phyloP scores from a whole-genome alignment of 305 asterid species.

The Fraxinus baroniana region DNA sequence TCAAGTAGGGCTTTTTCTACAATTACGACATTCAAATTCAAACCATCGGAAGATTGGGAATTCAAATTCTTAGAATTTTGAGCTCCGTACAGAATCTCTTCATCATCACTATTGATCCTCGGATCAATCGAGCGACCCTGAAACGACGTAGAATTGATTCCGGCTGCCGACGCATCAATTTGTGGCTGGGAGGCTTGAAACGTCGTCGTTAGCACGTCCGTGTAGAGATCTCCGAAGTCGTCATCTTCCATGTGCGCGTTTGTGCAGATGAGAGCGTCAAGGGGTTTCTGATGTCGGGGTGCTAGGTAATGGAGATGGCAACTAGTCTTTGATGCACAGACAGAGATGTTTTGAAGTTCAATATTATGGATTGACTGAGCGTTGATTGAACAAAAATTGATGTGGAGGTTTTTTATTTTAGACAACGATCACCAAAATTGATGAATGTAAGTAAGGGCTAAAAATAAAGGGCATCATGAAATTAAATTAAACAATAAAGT shows the following conservation, averaged over 20 bases:
- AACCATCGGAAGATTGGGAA: conserved; percentile 19
- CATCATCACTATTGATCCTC: conserved; percentile 48
- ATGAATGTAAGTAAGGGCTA: too few relatives aligned
- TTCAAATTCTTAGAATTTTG: conserved; percentile 33
- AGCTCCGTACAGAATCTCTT: conserved; percentile 46
- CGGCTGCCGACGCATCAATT: conserved; percentile 22
- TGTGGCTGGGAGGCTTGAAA: conserved; percentile 30
- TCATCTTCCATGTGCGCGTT: conserved; percentile 75
- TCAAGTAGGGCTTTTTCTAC: conserved; percentile 43
- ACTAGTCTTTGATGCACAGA: too few relatives aligned
- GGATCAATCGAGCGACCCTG: conserved; percentile 57
- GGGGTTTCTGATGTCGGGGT: conserved; percentile 19
- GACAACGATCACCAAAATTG: too few relatives aligned
- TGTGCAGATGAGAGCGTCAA: conserved; percentile 22
- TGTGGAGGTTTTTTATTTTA: too few relatives aligned
- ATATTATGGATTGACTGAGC: too few relatives aligned
- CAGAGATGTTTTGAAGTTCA: too few relatives aligned
- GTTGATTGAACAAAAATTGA: too few relatives aligned
- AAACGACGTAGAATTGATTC: conserved; percentile 20
- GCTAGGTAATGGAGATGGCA: background rate
- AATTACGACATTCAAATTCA: conserved; percentile 28
- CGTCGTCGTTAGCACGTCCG: conserved; percentile 70
- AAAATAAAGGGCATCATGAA: too few relatives aligned
- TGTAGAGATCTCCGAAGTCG: conserved; percentile 97
- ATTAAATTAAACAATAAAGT: too few relatives aligned